Base-by-base conservation (phyloP, 2,329 filamentous ascomycete species). In the Penicillium freii region DNA sequence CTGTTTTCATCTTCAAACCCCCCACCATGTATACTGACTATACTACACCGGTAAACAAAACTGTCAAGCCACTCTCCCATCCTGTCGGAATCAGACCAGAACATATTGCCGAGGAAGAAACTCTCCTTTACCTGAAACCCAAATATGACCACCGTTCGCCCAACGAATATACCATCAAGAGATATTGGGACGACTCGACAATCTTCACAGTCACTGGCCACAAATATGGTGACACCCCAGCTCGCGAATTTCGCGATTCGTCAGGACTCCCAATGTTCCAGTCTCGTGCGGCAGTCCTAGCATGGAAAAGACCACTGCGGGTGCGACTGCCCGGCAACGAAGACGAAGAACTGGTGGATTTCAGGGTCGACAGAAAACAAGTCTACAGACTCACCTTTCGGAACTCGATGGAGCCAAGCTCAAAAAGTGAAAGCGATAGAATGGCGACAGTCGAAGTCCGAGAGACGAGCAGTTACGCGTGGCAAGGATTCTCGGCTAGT, bases 61-160 rank as follows among this genome's bases (percentile, higher is more conserved):
- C 38, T 15, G 39, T 51, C 31, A 56, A 45, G 3, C 21, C 11
- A 34, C 39, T 56, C 7, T 25, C 23, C 4, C 33, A 51, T 10
- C 61, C 62, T 2, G 58, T 70, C 33, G 67, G 62, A 46, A 61
- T 69, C 21, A 65, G 67, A 29, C 56, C 43, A 19, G 67, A 70
- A 31, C 62, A 63, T 31, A 60, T 70, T 31, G 60, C 66, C 19
- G 61, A 65, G 2, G 57, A 59, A 25, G 62, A 66, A 53, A 60
- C 63, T 33, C 31, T 33, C 9, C 61, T 70, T 5, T 60, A 66
- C n/a, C 31, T 69, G 5, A 39, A 57, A 25, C 65, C 66, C 5
- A 56, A 61, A 38, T 64, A 66, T 40, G 62, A 67, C 42, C 31
- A 33, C 31, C 31, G 31, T 33, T 33, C 31, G 5, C 31, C 31